Evolutionary conservation across 805 yeast species (phyloP), one percentile per base, ranked within the genome.

Genomic region (Tetrapisispora taiwanensis): DNA sequence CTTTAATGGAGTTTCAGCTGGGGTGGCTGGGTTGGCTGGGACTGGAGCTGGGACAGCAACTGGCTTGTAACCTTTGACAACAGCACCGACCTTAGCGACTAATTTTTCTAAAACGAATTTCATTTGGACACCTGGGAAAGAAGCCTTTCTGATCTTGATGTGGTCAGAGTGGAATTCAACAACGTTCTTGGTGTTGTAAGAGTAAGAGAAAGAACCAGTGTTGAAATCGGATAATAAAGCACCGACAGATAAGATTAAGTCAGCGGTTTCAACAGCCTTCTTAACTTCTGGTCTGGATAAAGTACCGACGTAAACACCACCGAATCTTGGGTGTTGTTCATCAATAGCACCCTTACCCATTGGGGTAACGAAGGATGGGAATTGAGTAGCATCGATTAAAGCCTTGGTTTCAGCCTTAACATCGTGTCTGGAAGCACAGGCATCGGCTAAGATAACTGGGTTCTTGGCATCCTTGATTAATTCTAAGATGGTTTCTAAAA

Each of bases 231-330:
- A 84, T 59, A 85, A 70, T 61, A 85, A 69, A 42, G 88, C 89
- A 65, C 95, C 95, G 54, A 84, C 74, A 30, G 90, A 80, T 48
- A 85, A 64, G 46, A 85, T 73, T 64, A 84, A 72, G 67, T 85
- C 95, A 36, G 89, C 73, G 36, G 74, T 61, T 65, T 84, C 90
- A 46, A 83, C 88, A 32, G 79, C 75, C 50, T 75, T 78, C 61
- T 79, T 78, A 44, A 83, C 86, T 50, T 73, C 83, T 48, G 86
- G 86, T 46, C 69, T 67, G 17, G 94, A 81, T 55, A 86, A 69
- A n/a, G 83, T 72, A 55, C 95, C 95, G 46, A 84, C 84, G 63
- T 85, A 85, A 46, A 81, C 86, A 66, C 95, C 95, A 53, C 86
- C 87, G 66, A 76, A 85, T 66, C 85, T 70, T 50, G 78, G 75